These are phyloP conservation scores for Rauvolfia tetraphylla DNA, from an alignment of 257 asterid genomes.

Conservation along the genomic window DNA sequence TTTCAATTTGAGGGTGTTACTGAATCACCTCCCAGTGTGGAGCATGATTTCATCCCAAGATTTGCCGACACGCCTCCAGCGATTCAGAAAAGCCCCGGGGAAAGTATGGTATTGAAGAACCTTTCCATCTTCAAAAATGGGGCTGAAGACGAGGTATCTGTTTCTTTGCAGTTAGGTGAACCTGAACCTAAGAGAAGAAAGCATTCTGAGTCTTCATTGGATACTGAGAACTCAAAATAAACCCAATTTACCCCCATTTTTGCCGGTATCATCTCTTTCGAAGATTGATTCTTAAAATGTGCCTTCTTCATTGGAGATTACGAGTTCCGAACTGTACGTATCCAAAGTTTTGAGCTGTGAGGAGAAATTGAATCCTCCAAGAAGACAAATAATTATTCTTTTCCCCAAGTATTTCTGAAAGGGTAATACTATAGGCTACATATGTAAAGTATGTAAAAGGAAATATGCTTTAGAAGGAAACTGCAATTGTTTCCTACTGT, in stretches of 20 bases:
- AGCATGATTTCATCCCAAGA: constrained; percentile 79
- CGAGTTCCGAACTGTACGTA: constrained; percentile 15
- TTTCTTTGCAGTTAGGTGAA: constrained; percentile 76
- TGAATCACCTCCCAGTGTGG: constrained; percentile 54
- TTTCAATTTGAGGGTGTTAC: constrained; percentile 46
- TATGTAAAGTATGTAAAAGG: constrained; percentile 25
- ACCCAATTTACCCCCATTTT: constrained; percentile 1
- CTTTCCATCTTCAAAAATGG: constrained; percentile 40
- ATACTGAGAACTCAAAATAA: constrained; percentile 22
- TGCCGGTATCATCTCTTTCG: not conserved
- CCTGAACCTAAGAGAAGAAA: constrained; percentile 62
- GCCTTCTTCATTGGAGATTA: not conserved
- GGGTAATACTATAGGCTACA: constrained; percentile 25
- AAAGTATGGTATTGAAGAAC: constrained; percentile 27
- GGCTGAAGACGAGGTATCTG: constrained; percentile 45
- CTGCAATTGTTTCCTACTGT: constrained; percentile 11
- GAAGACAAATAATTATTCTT: constrained; percentile 20
- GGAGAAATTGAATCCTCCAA: constrained; percentile 17
- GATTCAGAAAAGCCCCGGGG: constrained; percentile 30
- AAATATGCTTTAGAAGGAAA: constrained; percentile 17
- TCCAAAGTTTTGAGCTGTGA: constrained; percentile 22
- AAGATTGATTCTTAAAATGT: constrained; percentile 4
- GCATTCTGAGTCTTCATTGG: constrained; percentile 27
- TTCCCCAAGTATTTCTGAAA: constrained; percentile 24
- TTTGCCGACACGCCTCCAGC: constrained; percentile 46